Evolutionary conservation across 164 flowering plant species (phyloP).

Genomic region (Kalanchoe fedtschenkoi): DNA sequence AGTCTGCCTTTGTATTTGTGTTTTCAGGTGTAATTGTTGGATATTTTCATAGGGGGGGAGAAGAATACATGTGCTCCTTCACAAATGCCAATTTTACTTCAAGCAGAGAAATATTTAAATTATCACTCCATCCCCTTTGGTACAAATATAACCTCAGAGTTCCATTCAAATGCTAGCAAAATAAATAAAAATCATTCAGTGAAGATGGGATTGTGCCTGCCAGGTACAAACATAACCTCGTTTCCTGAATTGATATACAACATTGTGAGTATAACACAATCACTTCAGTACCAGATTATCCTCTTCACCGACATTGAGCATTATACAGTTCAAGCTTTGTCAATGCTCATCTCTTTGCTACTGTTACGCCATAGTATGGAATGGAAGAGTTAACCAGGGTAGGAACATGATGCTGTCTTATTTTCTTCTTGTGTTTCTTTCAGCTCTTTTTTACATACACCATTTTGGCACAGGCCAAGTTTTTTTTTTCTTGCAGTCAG

Average conservation of each 20-base stretch:
- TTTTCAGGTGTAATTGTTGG: background rate
- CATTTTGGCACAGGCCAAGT: background rate
- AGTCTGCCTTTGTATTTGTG: no score
- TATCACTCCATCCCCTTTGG: background rate
- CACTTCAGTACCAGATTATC: background rate
- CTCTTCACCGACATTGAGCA: background rate
- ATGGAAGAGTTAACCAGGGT: background rate
- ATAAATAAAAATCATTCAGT: background rate
- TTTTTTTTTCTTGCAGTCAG: background rate
- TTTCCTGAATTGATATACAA: no score
- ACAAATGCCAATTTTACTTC: background rate
- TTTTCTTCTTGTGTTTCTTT: background rate
- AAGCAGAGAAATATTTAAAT: background rate
- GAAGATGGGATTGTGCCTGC: background rate
- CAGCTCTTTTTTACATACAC: background rate
- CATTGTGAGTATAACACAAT: background rate
- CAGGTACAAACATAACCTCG: no score
- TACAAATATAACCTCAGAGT: no score
- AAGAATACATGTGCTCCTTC: background rate
- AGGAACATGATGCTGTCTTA: background rate
- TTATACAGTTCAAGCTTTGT: background rate
- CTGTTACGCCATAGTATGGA: constrained; percentile 1
- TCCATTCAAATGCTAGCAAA: no score
- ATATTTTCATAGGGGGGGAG: background rate
- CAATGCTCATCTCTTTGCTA: background rate